Base-by-base conservation (phyloP, 1,139 yeast species). In the Spencermartinsiella ligniputridi region DNA sequence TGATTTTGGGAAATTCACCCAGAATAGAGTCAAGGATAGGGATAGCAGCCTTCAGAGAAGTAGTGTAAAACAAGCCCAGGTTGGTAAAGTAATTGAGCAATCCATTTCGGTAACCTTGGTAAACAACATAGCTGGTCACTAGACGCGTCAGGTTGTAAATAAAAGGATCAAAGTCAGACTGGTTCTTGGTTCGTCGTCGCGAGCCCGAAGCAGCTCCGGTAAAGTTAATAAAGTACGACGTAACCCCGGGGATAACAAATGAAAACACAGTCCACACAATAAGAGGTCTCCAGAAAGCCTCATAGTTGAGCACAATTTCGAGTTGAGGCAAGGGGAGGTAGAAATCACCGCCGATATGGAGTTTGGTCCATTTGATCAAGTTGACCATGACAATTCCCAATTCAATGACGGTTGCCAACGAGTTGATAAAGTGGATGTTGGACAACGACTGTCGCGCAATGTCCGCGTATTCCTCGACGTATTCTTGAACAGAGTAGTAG, bases 61-160 rank as follows among this genome's bases (percentile, higher is more conserved):
- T 46, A 20, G 20, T 27, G 32, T 9, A n/a, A 15, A 27, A 11
- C 32, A 9, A n/a, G 8, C 32, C 15, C 32, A 11, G 32, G 32
- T 15, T n/a, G 36, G 44, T 18, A 29, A 41, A 19, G 16, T 25
- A 16, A 32, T 16, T 35, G 15, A 27, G 32, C 8, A 27, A 15
- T 5, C 15, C 32, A 15, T 27, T 27, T 15, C 15, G 5, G 40
- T 35, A 18, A 22, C 34, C 21, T 24, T 35, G 53, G 52, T 63
- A 61, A 50, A 72, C 63, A 33, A 68, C 47, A 66, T 72, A 76
- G 55, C 69, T 71, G 36, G 75, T 56, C 51, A 79, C 58, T 35
- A 75, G 63, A 59, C 79, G 78, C 47, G 71, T 50, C 52, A 79
- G 62, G 47, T 79, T 78, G 63, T 77, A 80, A 47, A 75, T 68